Conservation (phyloP, 495 filamentous ascomycete genomes). For the Cryomyces minteri region DNA sequence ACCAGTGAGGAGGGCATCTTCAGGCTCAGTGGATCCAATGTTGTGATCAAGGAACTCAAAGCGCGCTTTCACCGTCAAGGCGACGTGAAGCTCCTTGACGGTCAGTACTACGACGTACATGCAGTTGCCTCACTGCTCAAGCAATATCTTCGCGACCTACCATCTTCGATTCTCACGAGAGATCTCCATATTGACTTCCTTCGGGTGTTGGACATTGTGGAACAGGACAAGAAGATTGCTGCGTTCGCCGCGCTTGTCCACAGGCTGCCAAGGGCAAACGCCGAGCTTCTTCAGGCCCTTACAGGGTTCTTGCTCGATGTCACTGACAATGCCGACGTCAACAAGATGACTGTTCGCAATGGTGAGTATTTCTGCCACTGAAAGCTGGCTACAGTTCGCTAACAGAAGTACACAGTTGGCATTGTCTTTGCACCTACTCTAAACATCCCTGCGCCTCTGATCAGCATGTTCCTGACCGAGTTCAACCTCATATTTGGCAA, state of each 20-base stretch:
- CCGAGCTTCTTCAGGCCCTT: slow-evolving; percentile 60
- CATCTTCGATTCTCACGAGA: slow-evolving; percentile 73
- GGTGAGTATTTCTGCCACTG: slow-evolving; percentile 9
- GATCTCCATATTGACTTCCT: slow-evolving; percentile 83
- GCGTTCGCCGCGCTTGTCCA: slow-evolving; percentile 77
- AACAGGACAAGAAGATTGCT: slow-evolving; percentile 44
- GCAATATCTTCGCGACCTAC: slow-evolving; percentile 81
- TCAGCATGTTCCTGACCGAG: slow-evolving; percentile 84
- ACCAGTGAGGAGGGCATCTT: slow-evolving; percentile 88
- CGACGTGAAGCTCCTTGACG: slow-evolving; percentile 78
- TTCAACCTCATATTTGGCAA: slow-evolving; percentile 72
- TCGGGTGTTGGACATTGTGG: slow-evolving; percentile 52
- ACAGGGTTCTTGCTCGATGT: slow-evolving; percentile 76
- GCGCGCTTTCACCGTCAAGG: slow-evolving; percentile 89
- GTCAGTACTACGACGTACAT: slow-evolving; percentile 86
- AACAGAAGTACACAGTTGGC: slow-evolving; percentile 33
- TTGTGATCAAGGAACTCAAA: slow-evolving; percentile 76
- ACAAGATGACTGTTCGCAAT: slow-evolving; percentile 97
- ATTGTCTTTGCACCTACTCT: slow-evolving; percentile 98
- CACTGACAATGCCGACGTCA: slow-evolving; percentile 71
- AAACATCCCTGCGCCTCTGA: slow-evolving; percentile 90
- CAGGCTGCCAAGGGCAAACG: slow-evolving; percentile 62
- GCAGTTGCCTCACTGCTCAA: slow-evolving; percentile 91
- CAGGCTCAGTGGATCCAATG: slow-evolving; percentile 82
- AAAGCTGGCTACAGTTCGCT: no score